These are phyloP conservation scores for Aspergillus sp. DNA, from an alignment of 2,329 filamentous ascomycete species.

Conservation along the genomic window DNA sequence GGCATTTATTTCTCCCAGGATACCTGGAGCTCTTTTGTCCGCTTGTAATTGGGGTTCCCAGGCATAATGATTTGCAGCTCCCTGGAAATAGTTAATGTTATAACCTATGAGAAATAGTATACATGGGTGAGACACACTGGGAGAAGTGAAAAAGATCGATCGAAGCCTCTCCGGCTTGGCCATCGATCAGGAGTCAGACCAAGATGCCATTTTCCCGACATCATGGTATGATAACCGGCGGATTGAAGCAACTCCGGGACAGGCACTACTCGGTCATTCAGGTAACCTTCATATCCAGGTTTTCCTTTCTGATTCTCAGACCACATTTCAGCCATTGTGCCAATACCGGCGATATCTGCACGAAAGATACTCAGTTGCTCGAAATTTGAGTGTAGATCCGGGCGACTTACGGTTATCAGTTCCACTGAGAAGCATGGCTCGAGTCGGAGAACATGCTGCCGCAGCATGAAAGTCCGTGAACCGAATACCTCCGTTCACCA, in stretches of 20 bases:
- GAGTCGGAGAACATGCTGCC: constrained; percentile 56
- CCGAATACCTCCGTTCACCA: constrained; percentile 54
- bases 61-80: constrained; percentile 54
- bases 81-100: too few species aligned
- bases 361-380: too few species aligned
- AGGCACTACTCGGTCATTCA: constrained; percentile 60
- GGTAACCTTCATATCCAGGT: constrained; percentile 64
- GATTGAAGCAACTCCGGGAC: constrained; percentile 60
- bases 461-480: constrained; percentile 67
- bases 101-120: too few species aligned
- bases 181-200: constrained; percentile 58
- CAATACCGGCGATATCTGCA: too few species aligned
- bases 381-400: too few species aligned
- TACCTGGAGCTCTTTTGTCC: too few species aligned
- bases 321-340: too few species aligned
- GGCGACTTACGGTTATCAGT: constrained; percentile 23
- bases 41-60: constrained; percentile 46
- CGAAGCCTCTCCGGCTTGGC: constrained; percentile 59
- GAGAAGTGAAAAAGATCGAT: constrained; percentile 58
- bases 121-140: constrained; percentile 48
- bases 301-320: constrained; percentile 33
- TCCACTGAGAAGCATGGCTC: constrained; percentile 13
- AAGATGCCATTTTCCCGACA: constrained; percentile 65
- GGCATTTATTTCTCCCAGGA: too few species aligned
- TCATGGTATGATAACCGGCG: constrained; percentile 59